phyloP scores from a whole-genome alignment of 768 basidiomycete genomes.

The Terana coerulea region DNA sequence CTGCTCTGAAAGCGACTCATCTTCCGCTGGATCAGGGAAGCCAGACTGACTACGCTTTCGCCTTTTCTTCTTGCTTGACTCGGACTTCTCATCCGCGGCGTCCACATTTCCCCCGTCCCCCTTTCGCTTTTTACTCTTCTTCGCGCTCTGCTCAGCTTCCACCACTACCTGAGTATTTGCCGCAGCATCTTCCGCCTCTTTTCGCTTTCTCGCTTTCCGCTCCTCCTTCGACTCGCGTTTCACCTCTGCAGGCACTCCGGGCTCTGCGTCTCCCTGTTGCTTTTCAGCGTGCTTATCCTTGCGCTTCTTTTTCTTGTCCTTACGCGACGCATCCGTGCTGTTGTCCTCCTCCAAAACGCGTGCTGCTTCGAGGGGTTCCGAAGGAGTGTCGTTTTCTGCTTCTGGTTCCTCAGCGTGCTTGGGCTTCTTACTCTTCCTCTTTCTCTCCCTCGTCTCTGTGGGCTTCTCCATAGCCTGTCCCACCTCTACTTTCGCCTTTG shows the following conservation, averaged over 20 bases:
- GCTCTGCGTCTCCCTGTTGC: conserved; percentile 5
- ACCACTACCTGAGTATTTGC: conserved; percentile 8
- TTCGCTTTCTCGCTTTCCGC: conserved; percentile 1
- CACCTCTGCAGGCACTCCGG: neutral
- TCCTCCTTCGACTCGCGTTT: neutral
- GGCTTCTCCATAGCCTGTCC: conserved; percentile 9
- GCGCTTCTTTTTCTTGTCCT: conserved; percentile 1
- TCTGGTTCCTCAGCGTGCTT: neutral
- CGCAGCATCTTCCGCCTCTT: neutral
- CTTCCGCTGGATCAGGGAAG: conserved; percentile 29
- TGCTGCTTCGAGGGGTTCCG: too few species aligned
- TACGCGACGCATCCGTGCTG: neutral
- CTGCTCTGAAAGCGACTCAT: conserved; percentile 34
- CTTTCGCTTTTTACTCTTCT: conserved; percentile 7
- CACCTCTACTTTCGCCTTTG: neutral
- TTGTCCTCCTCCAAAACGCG: conserved; percentile 1
- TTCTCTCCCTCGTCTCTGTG: conserved; percentile 7
- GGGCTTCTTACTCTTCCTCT: conserved; percentile 1
- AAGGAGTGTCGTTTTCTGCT: neutral
- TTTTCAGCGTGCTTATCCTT: neutral
- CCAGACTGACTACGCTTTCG: conserved; percentile 12
- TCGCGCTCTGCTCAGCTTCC: conserved; percentile 15
- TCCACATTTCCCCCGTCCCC: neutral
- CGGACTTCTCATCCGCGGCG: neutral
- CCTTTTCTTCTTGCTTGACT: conserved; percentile 16